A percentile compares a stretch with the other conserved stretches of the same genome.
Evolutionary conservation across 148 eudicot genomes (phyloP).

Genomic region (Arbutus unedo): DNA sequence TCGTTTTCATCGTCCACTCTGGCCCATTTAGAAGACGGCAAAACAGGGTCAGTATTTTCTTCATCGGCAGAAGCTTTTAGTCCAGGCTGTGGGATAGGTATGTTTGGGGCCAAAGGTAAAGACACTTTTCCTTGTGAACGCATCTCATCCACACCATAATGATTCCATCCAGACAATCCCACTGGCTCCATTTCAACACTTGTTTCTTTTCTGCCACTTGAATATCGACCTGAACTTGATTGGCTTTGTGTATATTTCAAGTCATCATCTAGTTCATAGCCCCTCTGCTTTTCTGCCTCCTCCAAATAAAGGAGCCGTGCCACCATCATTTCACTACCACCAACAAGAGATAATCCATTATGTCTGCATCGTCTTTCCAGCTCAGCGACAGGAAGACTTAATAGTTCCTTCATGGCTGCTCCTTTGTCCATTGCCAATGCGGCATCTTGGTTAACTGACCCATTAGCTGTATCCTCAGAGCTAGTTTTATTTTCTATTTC

Average conservation of each 20-base stretch:
- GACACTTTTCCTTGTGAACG: constrained; percentile 34
- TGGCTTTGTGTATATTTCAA: constrained; percentile 55
- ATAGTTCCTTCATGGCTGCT: constrained; percentile 80
- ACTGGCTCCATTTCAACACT: constrained; percentile 41
- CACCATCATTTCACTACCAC: constrained; percentile 96
- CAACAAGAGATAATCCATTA: constrained; percentile 90
- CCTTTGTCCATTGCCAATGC: constrained; percentile 93
- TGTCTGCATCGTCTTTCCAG: constrained; percentile 97
- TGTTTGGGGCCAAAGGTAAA: constrained; percentile 34
- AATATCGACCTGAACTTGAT: constrained; percentile 43
- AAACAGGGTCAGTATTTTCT: constrained; percentile 48
- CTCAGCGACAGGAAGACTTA: constrained; percentile 81
- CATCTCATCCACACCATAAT: constrained; percentile 40
- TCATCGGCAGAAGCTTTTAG: constrained; percentile 43
- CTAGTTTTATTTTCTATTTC: constrained; percentile 56
- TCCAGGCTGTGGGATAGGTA: constrained; percentile 55
- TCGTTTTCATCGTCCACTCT: constrained; percentile 84
- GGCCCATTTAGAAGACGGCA: constrained; percentile 97
- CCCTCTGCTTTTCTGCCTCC: constrained; percentile 93
- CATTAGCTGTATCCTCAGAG: constrained; percentile 41
- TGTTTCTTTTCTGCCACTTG: constrained; percentile 44
- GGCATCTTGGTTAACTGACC: constrained; percentile 61
- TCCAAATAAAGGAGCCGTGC: constrained; percentile 86
- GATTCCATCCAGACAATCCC: constrained; percentile 41
- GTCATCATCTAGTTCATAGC: constrained; percentile 70